A percentile compares a stretch with the other conserved stretches of the same genome.
Conservation (phyloP, 2,329 filamentous ascomycete species). For the Claviceps pusilla region DNA sequence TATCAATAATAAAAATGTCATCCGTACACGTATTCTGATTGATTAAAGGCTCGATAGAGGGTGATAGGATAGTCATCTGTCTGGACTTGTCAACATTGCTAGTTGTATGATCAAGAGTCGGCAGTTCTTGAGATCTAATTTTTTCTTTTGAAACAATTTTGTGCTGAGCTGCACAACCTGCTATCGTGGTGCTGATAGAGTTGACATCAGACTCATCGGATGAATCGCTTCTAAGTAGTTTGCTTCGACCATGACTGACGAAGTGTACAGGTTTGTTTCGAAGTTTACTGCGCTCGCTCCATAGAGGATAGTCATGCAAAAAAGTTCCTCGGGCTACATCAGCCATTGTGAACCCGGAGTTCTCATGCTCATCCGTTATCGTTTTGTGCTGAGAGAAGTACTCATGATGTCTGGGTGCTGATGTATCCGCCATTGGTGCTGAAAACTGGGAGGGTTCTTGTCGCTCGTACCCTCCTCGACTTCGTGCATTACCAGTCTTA, state of each 20-base stretch:
- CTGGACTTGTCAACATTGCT: background rate
- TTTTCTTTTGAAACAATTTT: background rate
- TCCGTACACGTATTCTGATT: background rate
- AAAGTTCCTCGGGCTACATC: conserved; percentile 37
- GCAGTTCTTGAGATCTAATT: background rate
- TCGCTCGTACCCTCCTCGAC: background rate
- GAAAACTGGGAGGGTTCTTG: background rate
- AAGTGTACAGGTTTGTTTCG: conserved; percentile 36
- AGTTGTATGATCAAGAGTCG: background rate
- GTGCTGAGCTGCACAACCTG: background rate
- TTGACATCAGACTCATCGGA: background rate
- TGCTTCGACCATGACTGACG: conserved; percentile 35
- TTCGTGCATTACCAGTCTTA: background rate
- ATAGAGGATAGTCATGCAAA: conserved; percentile 26
- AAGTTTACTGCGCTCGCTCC: conserved; percentile 26
- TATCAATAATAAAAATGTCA: conserved; percentile 23
- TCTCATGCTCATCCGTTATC: background rate
- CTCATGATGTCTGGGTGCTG: no score
- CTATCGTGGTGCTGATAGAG: conserved; percentile 2
- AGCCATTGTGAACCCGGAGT: conserved; percentile 17
- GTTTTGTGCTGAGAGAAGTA: background rate
- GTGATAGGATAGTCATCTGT: background rate
- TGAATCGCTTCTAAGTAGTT: conserved; percentile 27
- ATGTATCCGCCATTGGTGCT: background rate
- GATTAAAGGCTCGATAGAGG: background rate